phyloP scores from a whole-genome alignment of 2,329 filamentous ascomycete species.

The Penicillium freii region DNA sequence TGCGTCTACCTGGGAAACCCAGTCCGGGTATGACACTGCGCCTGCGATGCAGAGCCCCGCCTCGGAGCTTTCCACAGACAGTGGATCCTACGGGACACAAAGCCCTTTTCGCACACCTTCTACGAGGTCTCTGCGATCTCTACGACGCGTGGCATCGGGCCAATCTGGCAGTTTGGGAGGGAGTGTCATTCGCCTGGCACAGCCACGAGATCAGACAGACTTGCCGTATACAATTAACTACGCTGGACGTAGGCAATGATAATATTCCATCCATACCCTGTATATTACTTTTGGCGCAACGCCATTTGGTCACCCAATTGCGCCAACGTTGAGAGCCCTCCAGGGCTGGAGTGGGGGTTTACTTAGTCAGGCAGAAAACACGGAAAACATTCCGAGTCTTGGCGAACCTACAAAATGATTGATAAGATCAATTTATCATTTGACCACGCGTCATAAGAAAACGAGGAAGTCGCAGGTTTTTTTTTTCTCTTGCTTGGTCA shows the following conservation, averaged over 20 bases:
- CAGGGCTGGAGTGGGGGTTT: conserved; percentile 14
- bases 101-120: conserved; percentile 34
- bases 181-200: conserved; percentile 42
- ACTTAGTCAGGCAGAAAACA: conserved; percentile 24
- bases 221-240: conserved; percentile 37
- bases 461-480: not conserved
- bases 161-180: conserved; percentile 36
- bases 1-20: conserved; percentile 31
- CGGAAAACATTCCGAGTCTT: conserved; percentile 23
- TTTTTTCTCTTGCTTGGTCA: not conserved
- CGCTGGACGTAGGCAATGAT: conserved; percentile 15
- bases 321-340: no score
- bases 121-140: conserved; percentile 36
- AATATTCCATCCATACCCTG: conserved; percentile 2
- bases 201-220: conserved; percentile 30
- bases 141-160: conserved; percentile 34
- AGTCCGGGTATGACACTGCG: conserved; percentile 30
- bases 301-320: conserved; percentile 17
- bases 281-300: conserved; percentile 16
- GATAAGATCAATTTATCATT: conserved; percentile 31
- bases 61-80: conserved; percentile 17
- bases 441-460: conserved; percentile 7
- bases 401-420: conserved; percentile 29
- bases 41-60: conserved; percentile 22
- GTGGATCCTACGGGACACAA: conserved; percentile 15